A percentile compares a stretch with the other conserved stretches of the same genome.
Conservation (phyloP, 1,139 yeast species). For the Citeromyces hawaiiensis region DNA sequence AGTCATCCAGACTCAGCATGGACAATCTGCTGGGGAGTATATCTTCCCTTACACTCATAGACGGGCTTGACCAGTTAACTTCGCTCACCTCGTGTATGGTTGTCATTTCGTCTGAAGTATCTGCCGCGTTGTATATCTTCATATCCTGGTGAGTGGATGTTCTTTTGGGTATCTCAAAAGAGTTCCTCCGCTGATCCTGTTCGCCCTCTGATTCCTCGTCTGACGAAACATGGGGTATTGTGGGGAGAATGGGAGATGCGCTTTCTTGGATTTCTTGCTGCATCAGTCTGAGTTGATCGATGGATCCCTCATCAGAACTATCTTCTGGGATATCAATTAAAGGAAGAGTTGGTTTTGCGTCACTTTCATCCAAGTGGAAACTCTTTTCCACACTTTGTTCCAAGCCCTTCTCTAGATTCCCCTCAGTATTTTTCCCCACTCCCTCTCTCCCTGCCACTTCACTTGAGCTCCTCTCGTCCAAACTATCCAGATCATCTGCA, state of each 20-base stretch:
- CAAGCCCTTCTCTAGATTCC: too few species aligned
- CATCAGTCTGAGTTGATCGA: background rate
- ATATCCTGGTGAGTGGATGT: slow-evolving; percentile 4
- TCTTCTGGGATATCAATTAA: background rate
- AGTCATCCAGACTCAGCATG: background rate
- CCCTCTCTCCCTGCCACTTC: background rate
- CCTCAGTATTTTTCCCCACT: background rate
- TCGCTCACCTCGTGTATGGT: slow-evolving; percentile 15
- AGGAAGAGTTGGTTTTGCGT: background rate
- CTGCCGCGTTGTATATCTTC: slow-evolving; percentile 13
- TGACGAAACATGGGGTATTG: slow-evolving; percentile 6
- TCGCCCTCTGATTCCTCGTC: slow-evolving; percentile 15
- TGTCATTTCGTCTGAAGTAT: slow-evolving; percentile 11
- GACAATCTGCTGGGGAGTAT: background rate
- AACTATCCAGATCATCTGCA: background rate
- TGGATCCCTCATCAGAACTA: background rate
- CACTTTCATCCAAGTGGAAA: too few species aligned
- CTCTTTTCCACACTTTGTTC: too few species aligned
- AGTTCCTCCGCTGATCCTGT: slow-evolving; percentile 8
- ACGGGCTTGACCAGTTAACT: slow-evolving; percentile 5
- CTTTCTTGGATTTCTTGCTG: slow-evolving; percentile 1
- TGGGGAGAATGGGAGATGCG: slow-evolving; percentile 5
- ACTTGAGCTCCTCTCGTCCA: background rate
- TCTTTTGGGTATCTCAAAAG: background rate
- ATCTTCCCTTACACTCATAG: background rate